Conservation (phyloP, 2,329 filamentous ascomycete genomes). For the Chrysoporthe austroafricana region DNA sequence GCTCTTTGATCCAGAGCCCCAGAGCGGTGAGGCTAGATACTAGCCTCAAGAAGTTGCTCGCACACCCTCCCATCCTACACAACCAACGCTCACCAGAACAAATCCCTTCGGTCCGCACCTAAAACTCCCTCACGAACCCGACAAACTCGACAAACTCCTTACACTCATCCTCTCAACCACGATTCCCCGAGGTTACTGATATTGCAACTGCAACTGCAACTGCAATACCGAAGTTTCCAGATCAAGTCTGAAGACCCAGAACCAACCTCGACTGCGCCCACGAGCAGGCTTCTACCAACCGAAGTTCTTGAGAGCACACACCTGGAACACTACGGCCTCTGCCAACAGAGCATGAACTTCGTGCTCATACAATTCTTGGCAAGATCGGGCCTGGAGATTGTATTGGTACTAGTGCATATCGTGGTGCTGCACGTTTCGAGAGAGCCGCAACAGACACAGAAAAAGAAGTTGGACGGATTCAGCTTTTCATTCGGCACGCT, state of each 20-base stretch:
- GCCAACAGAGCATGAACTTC: conserved; percentile 25
- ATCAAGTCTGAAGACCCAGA: not conserved
- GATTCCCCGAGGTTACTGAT: not conserved
- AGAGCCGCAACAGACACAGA: not conserved
- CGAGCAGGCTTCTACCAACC: not conserved
- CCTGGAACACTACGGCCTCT: not conserved
- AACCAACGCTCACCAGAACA: not conserved
- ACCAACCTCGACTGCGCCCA: not conserved
- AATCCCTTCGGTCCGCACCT: not conserved
- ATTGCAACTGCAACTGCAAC: too few species aligned
- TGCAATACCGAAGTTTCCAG: too few species aligned
- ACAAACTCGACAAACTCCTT: not conserved
- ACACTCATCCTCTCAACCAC: not conserved
- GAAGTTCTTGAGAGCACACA: not conserved
- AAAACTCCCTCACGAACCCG: not conserved
- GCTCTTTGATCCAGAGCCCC: conserved; percentile 28
- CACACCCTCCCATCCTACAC: conserved; percentile 6
- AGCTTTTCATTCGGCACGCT: conserved; percentile 10
- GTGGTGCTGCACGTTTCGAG: conserved; percentile 11
- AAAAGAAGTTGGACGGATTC: conserved; percentile 8
- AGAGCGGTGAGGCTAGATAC: conserved; percentile 15
- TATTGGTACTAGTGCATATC: conserved; percentile 20
- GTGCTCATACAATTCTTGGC: conserved; percentile 25
- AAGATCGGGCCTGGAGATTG: conserved; percentile 15
- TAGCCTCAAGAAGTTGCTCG: conserved; percentile 11